A percentile compares a stretch with the other conserved stretches of the same genome.
These are phyloP conservation scores for Microbotryomycetes sp. DNA, from an alignment of 1,284 basidiomycete genomes.

Conservation along the genomic window DNA sequence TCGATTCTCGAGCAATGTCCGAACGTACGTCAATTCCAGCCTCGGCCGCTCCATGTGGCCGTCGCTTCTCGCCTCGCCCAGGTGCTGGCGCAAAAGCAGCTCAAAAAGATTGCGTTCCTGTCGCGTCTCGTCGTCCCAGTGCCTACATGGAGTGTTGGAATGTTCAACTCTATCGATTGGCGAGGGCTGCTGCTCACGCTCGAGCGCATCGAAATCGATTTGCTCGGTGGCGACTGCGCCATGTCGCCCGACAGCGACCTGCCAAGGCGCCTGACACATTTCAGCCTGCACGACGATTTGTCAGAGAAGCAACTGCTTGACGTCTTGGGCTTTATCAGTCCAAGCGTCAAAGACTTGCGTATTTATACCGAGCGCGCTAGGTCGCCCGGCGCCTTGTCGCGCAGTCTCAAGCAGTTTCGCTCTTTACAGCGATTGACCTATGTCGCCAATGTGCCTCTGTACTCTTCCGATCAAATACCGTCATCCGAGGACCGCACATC, in stretches of 20 bases:
- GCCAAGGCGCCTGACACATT: background rate
- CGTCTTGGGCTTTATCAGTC: background rate
- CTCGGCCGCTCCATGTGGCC: background rate
- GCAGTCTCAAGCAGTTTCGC: background rate
- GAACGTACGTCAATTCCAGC: background rate
- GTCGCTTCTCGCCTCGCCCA: background rate
- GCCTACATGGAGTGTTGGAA: slow-evolving; percentile 31
- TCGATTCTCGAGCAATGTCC: background rate
- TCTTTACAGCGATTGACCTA: background rate
- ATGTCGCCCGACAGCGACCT: background rate
- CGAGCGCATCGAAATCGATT: background rate
- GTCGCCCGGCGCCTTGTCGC: background rate
- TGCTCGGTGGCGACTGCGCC: background rate
- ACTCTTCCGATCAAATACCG: background rate
- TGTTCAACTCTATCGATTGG: background rate
- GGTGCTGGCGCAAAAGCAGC: background rate
- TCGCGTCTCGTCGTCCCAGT: background rate
- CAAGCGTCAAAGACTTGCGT: background rate
- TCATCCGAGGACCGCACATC: background rate
- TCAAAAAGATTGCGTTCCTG: background rate
- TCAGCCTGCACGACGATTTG: background rate
- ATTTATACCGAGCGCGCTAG: background rate
- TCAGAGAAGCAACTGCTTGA: background rate
- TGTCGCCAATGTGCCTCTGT: background rate
- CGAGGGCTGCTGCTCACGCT: background rate